phyloP scores from a whole-genome alignment of 805 yeast species.

The Candida silvatica region DNA sequence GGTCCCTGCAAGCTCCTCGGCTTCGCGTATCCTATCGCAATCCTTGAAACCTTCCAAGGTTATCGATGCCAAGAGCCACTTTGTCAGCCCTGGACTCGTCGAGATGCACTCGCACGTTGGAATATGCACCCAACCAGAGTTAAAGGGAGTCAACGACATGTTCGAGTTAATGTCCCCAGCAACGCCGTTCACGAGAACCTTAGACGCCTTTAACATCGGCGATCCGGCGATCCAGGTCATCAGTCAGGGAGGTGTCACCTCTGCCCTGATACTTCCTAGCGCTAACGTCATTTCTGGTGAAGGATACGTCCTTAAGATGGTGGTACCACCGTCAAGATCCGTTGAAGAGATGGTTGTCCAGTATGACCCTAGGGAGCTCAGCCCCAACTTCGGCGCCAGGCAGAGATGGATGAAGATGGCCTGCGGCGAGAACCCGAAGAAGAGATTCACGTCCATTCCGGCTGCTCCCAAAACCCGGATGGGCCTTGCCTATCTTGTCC shows the following conservation, averaged over 20 bases:
- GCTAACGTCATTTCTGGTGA: constrained; percentile 2
- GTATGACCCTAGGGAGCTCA: constrained; percentile 1
- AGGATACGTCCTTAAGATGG: constrained; percentile 2
- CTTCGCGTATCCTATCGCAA: background rate
- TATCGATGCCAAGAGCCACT: constrained; percentile 1
- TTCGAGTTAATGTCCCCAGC: constrained; percentile 1
- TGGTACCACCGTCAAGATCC: constrained; percentile 3
- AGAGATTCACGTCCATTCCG: background rate
- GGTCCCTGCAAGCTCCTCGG: background rate
- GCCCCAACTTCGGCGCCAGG: background rate
- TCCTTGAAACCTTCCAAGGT: background rate
- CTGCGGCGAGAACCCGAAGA: constrained; percentile 3
- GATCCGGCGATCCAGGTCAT: constrained; percentile 2
- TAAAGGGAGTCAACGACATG: constrained; percentile 3
- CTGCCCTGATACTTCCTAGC: constrained; percentile 1
- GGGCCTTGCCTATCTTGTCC: constrained; percentile 1
- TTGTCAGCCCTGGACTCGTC: constrained; percentile 2
- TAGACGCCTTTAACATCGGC: constrained; percentile 3
- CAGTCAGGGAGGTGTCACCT: constrained; percentile 2
- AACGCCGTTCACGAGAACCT: constrained; percentile 1
- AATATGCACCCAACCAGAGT: constrained; percentile 3
- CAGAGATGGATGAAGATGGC: constrained; percentile 3
- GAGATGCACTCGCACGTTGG: constrained; percentile 3
- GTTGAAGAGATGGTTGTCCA: constrained; percentile 2
- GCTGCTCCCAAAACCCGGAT: constrained; percentile 3